Base-by-base conservation (phyloP, 768 basidiomycete species). In the Lactarius deliciosus region DNA sequence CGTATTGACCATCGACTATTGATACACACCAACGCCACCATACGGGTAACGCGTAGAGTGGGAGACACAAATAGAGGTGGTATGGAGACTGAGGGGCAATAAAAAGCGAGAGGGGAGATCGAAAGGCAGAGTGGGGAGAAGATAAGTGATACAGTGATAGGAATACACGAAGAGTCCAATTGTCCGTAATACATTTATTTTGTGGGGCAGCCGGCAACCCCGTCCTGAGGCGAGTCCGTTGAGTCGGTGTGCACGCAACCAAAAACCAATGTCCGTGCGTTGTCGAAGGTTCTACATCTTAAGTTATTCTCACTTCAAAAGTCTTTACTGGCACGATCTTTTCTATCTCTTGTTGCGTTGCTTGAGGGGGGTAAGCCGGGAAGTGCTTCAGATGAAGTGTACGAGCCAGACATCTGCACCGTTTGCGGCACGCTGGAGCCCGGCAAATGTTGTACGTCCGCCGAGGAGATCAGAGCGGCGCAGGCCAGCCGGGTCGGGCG, bases 401-500 rank as follows among this genome's bases (percentile, higher is more conserved):
- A 67, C 66, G 28, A 54, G 41, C 66, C 66, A 67, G 57, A 64
- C 62, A 32, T 67, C 66, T 18, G 61, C 62, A 38, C 66, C 66
- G 11, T 63, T 68, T 55, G 66, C 53, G 10, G 66, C 66, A 18
- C 62, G 66, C 54, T 68, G 66, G 32, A 68, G 62, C 50, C 66
- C 62, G 5, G 66, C 62, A 50, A 68, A 68, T 9, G 66, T 68
- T 1, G 66, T 68, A n/a, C 57, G 53, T 3, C 66, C 66, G 28
- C 66, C 66, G 10, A 68, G 66, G 58, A 68, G 66, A 56, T 68
- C 66, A 60, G 55, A 38, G 53, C 66, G 66, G 32, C 66, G 62
- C 41, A 68, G 58, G 34, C 66, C 66, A 28, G 58, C 58, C 28
- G 66, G 66, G 34, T 68, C 66, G 0, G 62, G 66, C n/a, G 53